Conservation (phyloP, 2,329 filamentous ascomycete genomes). For the Neofusicoccum kwambonambiense region DNA sequence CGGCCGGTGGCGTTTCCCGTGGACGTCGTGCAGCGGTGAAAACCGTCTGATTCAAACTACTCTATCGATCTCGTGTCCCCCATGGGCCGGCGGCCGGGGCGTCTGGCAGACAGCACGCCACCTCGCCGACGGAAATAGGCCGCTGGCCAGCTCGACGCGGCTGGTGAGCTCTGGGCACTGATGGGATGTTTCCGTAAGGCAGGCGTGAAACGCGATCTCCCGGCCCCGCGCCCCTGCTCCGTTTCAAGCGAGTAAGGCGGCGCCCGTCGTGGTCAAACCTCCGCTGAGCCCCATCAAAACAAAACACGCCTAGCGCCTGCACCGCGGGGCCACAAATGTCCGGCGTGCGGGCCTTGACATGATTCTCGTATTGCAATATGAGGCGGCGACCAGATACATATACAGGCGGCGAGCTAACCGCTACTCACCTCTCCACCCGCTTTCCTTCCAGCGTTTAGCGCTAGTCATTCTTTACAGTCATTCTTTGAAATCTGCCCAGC, state of each 20-base stretch:
- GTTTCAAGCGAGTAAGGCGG: conserved; percentile 12
- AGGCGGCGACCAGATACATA: not conserved
- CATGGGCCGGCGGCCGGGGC: not conserved
- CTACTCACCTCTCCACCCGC: not conserved
- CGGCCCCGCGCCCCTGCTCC: conserved; percentile 8
- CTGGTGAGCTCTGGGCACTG: not conserved
- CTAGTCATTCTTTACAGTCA: conserved; percentile 18
- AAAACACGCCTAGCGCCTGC: conserved; percentile 9
- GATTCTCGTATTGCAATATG: conserved; percentile 4
- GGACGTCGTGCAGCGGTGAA: not conserved
- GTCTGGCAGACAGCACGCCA: not conserved
- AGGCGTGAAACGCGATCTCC: conserved; percentile 10
- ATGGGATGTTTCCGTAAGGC: not conserved
- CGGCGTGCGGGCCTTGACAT: not conserved
- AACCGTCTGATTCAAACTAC: not conserved
- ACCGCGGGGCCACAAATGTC: conserved; percentile 9
- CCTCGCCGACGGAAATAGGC: not conserved
- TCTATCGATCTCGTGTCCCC: not conserved
- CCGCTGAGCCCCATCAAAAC: conserved; percentile 15
- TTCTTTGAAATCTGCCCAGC: conserved; percentile 27
- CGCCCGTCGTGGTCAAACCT: not conserved
- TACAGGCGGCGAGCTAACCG: not conserved
- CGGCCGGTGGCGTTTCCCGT: not conserved
- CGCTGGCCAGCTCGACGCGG: not conserved
- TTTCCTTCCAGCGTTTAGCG: not conserved